A percentile compares a stretch with the other conserved stretches of the same genome.
phyloP scores from a whole-genome alignment of 345 rosid genomes.

The Erysimum cheiranthoides region DNA sequence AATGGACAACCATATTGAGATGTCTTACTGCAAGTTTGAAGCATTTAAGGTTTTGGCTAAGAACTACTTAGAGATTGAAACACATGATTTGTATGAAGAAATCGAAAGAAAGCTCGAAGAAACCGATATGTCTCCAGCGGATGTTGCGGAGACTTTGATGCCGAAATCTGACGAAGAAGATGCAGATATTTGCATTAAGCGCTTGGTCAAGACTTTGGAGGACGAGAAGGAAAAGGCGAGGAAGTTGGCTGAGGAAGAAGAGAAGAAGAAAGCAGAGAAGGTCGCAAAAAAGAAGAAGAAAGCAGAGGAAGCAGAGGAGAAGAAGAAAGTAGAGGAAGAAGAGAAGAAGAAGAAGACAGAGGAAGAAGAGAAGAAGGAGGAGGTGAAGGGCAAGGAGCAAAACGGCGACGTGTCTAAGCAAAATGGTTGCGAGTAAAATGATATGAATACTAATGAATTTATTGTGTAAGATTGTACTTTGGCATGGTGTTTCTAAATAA shows the following conservation, averaged over 20 bases:
- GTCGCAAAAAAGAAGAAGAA: background rate
- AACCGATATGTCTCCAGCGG: conserved; percentile 47
- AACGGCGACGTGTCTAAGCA: background rate
- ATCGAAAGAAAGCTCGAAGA: conserved; percentile 32
- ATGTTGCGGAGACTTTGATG: conserved; percentile 54
- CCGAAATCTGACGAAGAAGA: conserved; percentile 39
- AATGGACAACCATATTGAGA: conserved; percentile 54
- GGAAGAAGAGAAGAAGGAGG: background rate
- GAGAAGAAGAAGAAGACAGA: background rate
- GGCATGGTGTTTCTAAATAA: background rate
- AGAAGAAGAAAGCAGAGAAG: conserved; percentile 17
- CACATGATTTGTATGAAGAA: conserved; percentile 35
- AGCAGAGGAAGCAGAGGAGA: conserved; percentile 9
- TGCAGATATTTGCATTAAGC: conserved; percentile 42
- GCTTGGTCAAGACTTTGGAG: conserved; percentile 44
- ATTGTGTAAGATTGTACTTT: background rate
- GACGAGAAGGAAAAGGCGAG: conserved; percentile 38
- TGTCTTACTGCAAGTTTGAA: conserved; percentile 47
- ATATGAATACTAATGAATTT: background rate
- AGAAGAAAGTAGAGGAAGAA: background rate
- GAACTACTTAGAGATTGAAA: conserved; percentile 46
- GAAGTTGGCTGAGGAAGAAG: conserved; percentile 18
- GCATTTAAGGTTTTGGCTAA: conserved; percentile 52
- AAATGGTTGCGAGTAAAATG: background rate
- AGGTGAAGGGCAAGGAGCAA: background rate